Base-by-base conservation (phyloP, 169 alveolate species). In the Condylostoma magnum region DNA sequence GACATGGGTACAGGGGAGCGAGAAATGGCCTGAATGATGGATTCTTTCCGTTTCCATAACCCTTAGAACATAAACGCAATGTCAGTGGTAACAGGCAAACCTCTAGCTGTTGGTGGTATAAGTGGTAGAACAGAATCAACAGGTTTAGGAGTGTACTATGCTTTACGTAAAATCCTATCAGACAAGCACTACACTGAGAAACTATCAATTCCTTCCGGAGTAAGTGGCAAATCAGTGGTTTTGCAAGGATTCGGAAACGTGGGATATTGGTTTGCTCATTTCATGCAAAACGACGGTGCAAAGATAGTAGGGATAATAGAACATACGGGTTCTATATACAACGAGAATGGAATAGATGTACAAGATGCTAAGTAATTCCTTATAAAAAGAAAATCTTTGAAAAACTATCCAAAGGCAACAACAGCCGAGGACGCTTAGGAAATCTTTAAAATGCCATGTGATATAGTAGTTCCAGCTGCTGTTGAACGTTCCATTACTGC, bases 11-110 rank as follows among this genome's bases (percentile, higher is more conserved):
- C 91, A 28, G 80, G 79, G 33, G 84, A 69, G 63, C 60, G 76
- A 68, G 76, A 51, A 28, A 85, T 85, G 92, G 65, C 87, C 53
- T 85, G 92, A 89, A 85, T 85, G 80, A 77, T 69, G 36, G 92
- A 85, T 54, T 54, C 84, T 20, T 85, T 80, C 50, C 55, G 60
- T 18, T 58, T 85, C 77, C 66, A 66, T 37, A n/a, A 89, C 57
- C 79, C 76, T 38, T 55, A 57, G 31, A 86, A 85, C 44, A 80
- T 85, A 46, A 85, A 85, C 43, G 81, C 86, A 43, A 41, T 46
- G 47, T 85, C 87, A 31, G 79, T 87, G 56, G 86, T 76, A 33
- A 84, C 91, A 46, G 91, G 91, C 48, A 84, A 84, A 52, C 65
- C 69, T n/a, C 44, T 82, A 33, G 48, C 70, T 28, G 71, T 71